Evolutionary conservation across 2,329 filamentous ascomycete species (phyloP).

Genomic region (Annulohypoxylon truncatum): DNA sequence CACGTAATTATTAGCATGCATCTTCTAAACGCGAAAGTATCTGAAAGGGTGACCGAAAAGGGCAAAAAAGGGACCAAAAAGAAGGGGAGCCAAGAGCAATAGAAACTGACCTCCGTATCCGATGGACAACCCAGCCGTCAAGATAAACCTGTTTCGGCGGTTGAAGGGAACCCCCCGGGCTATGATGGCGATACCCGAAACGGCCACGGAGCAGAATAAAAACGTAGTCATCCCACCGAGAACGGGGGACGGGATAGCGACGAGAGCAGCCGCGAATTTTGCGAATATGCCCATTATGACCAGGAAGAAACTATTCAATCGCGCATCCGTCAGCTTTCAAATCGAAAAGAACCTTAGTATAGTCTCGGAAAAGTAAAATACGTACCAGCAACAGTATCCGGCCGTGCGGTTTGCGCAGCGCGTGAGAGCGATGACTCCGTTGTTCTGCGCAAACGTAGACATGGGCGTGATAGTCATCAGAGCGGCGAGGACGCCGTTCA

Average conservation of each 20-base stretch:
- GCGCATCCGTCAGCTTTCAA: conserved; percentile 6
- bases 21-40: neutral
- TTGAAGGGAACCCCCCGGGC: conserved; percentile 76
- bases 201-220: conserved; percentile 80
- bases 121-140: conserved; percentile 78
- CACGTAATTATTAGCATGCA: conserved; percentile 2
- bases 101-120: conserved; percentile 67
- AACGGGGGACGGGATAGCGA: conserved; percentile 76
- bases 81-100: neutral
- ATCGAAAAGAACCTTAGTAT: neutral
- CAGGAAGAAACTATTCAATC: conserved; percentile 69
- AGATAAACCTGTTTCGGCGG: conserved; percentile 83
- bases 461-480: conserved; percentile 85
- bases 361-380: conserved; percentile 2
- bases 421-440: conserved; percentile 84
- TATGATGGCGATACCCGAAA: conserved; percentile 82
- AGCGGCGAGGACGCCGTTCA: conserved; percentile 79
- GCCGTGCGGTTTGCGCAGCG: conserved; percentile 84
- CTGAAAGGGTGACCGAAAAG: neutral
- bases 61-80: no score
- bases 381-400: conserved; percentile 76
- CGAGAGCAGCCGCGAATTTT: conserved; percentile 84
- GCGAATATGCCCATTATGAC: conserved; percentile 84
- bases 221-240: conserved; percentile 83
- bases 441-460: conserved; percentile 85